Conservation (phyloP, 2,329 filamentous ascomycete species). For the Colletotrichum somersetense region DNA sequence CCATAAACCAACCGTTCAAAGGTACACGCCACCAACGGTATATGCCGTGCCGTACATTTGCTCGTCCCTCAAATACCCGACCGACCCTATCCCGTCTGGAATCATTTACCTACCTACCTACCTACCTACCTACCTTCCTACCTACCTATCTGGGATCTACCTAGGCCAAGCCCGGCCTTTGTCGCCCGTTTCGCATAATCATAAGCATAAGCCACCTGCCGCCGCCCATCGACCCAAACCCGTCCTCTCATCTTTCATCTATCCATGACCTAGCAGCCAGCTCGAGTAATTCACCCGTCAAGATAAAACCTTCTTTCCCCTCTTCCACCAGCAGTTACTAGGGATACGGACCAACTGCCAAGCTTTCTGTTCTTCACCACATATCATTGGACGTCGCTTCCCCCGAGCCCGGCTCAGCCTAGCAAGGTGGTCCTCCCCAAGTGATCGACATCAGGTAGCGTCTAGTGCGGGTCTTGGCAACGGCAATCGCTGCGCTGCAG, state of each 20-base stretch:
- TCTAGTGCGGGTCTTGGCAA: conserved; percentile 32
- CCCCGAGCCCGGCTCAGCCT: conserved; percentile 20
- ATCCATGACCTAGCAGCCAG: neutral
- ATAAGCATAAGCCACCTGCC: neutral
- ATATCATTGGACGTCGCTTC: conserved; percentile 32
- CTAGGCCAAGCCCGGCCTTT: neutral
- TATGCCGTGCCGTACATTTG: neutral
- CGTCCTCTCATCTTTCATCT: no score
- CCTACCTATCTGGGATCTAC: no score
- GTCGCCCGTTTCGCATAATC: neutral
- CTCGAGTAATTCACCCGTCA: neutral
- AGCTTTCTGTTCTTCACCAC: conserved; percentile 15
- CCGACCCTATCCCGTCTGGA: neutral
- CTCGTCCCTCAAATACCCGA: neutral
- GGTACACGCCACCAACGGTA: neutral
- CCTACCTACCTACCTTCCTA: no score
- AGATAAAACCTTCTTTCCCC: conserved; percentile 10
- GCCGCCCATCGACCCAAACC: neutral
- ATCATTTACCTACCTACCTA: neutral
- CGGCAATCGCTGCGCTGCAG: conserved; percentile 31
- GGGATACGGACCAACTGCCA: conserved; percentile 16
- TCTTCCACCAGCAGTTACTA: neutral
- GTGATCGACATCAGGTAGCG: conserved; percentile 24
- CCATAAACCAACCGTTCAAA: neutral
- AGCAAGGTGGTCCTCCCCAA: conserved; percentile 23